Base-by-base conservation (phyloP, 176 grass and related monocot genomes). In the Oryza punctata region DNA sequence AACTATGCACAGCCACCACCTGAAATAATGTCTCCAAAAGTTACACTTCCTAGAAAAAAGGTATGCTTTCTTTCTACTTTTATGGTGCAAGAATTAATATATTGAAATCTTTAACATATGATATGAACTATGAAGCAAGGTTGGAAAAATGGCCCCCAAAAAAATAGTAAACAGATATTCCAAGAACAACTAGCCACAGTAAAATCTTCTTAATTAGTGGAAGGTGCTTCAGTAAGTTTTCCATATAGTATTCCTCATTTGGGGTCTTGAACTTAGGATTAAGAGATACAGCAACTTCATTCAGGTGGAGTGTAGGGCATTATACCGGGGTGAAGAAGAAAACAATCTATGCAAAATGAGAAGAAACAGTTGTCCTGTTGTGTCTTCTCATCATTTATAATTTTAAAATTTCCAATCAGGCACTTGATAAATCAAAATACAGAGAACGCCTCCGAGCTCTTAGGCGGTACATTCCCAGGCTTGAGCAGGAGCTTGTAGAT, bases 401-500 rank as follows among this genome's bases (percentile, higher is more conserved):
- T 79, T 57, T 70, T 44, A 2, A 25, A 73, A 69, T 87, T 67
- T 90, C 50, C 43, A 61, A 86, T 26, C 81, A 98, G 96, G 93
- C 96, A 70, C 81, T 98, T 32, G 96, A 98, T 80, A 98, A 98
- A 89, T 98, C 96, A 60, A 98, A 93, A 87, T 84, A 92, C 64
- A 88, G 82, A 65, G 93, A 98, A 27, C 35, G 40, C 27, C 87
- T 98, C 15, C 78, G 82, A 72, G 89, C 82, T 72, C 76, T 95
- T 63, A 84, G 93, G 75, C 74, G 91, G 65, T 90, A 90, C 50
- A 98, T 98, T 85, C 93, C 91, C 10, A 95, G 85, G 76, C 96
- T 98, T 86, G 87, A 98, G 50, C 89, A 94, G 78, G 96, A 94
- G 43, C 96, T 98, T 59, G 87, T 90, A 85, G 80, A 91, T 86